Evolutionary conservation across 129 eudicot species (phyloP).

Genomic region (carrot (Daucus carota)): DH1_v3.0 NC_030384.2:50337501-50338000

Average conservation of each 20-base stretch:
- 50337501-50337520: conserved; percentile 94
- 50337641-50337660: conserved; percentile 88
- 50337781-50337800: conserved; percentile 79
- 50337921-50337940: conserved; percentile 83
- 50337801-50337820: conserved; percentile 59
- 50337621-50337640: conserved; percentile 90
- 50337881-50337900: conserved; percentile 52
- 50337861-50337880: conserved; percentile 77
- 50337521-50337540: conserved; percentile 90
- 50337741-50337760: conserved; percentile 51
- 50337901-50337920: conserved; percentile 36
- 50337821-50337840: conserved; percentile 64
- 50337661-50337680: conserved; percentile 82
- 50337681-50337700: conserved; percentile 61
- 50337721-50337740: conserved; percentile 18
- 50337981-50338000: conserved; percentile 55
- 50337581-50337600: conserved; percentile 94
- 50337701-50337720: conserved; percentile 32
- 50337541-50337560: conserved; percentile 97
- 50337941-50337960: conserved; percentile 70
- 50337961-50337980: conserved; percentile 77
- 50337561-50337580: conserved; percentile 96
- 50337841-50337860: conserved; percentile 84
- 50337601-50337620: conserved; percentile 97
- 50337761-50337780: conserved; percentile 51